Evolutionary conservation across 2,329 filamentous ascomycete genomes (phyloP).

Genomic region (Xylaria sp.): DNA sequence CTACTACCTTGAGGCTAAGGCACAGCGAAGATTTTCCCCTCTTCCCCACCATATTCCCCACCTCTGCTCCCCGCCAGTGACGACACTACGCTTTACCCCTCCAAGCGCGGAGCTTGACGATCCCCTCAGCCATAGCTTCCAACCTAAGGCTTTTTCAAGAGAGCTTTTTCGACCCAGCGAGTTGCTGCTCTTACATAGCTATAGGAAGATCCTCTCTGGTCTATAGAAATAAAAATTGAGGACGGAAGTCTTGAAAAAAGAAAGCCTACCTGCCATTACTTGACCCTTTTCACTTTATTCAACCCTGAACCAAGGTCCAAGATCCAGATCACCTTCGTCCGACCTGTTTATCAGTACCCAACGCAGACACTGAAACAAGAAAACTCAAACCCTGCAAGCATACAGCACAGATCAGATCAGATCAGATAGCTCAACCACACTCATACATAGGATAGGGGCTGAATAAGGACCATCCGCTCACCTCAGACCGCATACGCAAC

Average conservation of each 20-base stretch:
- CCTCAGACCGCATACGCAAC: conserved; percentile 15
- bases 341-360: not conserved
- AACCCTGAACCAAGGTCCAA: conserved; percentile 8
- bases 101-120: conserved; percentile 28
- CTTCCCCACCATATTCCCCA: conserved; percentile 29
- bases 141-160: not conserved
- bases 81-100: conserved; percentile 36
- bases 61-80: conserved; percentile 31
- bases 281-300: not conserved
- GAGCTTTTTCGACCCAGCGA: not conserved
- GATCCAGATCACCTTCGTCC: conserved; percentile 14
- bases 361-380: conserved; percentile 1
- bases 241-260: not conserved
- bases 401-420: conserved; percentile 2
- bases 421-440: conserved; percentile 16
- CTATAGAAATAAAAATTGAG: conserved; percentile 9
- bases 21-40: not conserved
- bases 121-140: conserved; percentile 24
- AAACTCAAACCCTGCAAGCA: conserved; percentile 21
- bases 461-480: conserved; percentile 23
- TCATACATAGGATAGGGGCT: conserved; percentile 19
- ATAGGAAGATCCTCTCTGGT: not conserved
- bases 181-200: not conserved
- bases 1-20: not conserved
- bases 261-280: conserved; percentile 10